Conservation (phyloP, 495 filamentous ascomycete genomes). For the Neurospora sublineolata region DNA sequence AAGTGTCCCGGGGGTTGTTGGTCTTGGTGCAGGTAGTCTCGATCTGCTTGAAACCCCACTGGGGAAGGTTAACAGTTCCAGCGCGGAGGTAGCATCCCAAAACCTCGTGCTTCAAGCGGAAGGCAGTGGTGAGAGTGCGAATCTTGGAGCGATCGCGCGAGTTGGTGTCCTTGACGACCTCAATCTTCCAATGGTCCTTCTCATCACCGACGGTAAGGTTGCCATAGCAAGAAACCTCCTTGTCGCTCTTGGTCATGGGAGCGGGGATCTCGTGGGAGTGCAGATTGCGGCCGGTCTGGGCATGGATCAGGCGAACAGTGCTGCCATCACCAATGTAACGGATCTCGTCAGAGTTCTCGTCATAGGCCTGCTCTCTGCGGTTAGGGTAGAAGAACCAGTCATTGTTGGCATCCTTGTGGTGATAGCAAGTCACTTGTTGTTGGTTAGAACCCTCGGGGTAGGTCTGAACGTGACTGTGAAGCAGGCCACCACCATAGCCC, state of each 20-base stretch:
- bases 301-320: conserved; percentile 78
- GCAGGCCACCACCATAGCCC: conserved; percentile 95
- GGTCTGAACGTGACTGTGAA: conserved; percentile 91
- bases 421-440: conserved; percentile 97
- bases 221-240: conserved; percentile 90
- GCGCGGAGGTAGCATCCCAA: conserved; percentile 91
- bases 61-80: conserved; percentile 90
- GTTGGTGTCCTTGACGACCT: conserved; percentile 81
- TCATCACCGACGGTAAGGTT: conserved; percentile 95
- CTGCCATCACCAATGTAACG: conserved; percentile 69
- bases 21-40: conserved; percentile 91
- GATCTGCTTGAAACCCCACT: conserved; percentile 99
- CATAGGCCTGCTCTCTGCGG: conserved; percentile 45
- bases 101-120: conserved; percentile 72
- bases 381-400: conserved; percentile 99
- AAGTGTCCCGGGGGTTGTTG: conserved; percentile 84
- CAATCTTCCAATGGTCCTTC: conserved; percentile 94
- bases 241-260: conserved; percentile 76
- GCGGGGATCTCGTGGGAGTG: conserved; percentile 86
- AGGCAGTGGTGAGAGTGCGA: conserved; percentile 85
- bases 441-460: conserved; percentile 90
- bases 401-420: conserved; percentile 99
- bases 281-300: conserved; percentile 91
- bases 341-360: conserved; percentile 58
- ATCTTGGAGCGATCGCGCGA: conserved; percentile 76